These are phyloP conservation scores for Aspergillus texensis DNA, from an alignment of 2,329 filamentous ascomycete genomes.

Conservation along the genomic window DNA sequence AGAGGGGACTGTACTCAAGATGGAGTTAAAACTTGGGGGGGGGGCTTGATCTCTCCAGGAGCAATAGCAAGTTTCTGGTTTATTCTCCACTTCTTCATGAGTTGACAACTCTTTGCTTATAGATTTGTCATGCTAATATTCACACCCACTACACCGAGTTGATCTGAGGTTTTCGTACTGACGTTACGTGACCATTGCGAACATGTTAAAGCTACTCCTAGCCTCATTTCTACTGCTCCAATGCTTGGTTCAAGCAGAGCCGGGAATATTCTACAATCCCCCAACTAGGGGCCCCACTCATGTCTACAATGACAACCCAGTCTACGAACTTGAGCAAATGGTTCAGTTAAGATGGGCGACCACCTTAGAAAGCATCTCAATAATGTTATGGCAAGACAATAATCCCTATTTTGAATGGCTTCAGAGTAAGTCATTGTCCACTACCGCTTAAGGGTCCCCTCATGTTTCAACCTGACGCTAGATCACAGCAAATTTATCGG, in stretches of 20 bases:
- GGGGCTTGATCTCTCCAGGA: not conserved
- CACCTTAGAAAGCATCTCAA: not conserved
- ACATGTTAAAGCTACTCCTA: not conserved
- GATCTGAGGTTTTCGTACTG: not conserved
- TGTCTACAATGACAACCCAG: not conserved
- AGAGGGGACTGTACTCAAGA: not conserved
- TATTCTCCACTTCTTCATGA: not conserved
- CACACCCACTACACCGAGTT: not conserved
- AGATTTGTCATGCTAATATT: not conserved
- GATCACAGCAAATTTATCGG: not conserved
- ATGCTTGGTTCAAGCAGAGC: not conserved
- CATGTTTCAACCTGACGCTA: not conserved
- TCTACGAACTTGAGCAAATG: not conserved
- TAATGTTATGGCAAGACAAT: conserved; percentile 5
- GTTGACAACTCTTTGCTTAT: not conserved
- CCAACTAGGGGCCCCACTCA: not conserved
- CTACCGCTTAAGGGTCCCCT: not conserved
- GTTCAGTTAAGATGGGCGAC: conserved; percentile 6
- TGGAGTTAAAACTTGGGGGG: not conserved
- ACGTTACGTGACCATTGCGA: not conserved
- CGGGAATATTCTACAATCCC: conserved; percentile 4
- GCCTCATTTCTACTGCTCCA: not conserved
- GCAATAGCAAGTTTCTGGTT: not conserved
- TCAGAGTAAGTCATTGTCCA: conserved; percentile 1
- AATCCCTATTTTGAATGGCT: conserved; percentile 3